These are phyloP conservation scores for Bothriochloa decipiens DNA, from an alignment of 176 grass and related monocot genomes.

Conservation along the genomic window DNA sequence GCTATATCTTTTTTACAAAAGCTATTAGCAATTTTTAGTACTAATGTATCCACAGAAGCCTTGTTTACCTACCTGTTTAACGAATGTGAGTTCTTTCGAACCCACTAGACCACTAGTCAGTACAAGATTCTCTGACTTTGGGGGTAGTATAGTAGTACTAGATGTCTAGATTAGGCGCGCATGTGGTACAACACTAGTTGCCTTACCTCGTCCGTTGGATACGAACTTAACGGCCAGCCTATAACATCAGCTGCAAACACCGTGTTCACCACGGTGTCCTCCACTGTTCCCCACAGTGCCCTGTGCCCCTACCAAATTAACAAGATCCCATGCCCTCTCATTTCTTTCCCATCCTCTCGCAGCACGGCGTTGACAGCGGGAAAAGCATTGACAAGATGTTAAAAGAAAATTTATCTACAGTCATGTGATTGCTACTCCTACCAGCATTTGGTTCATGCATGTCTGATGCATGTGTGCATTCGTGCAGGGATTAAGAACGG, in stretches of 20 bases:
- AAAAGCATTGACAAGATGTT: not conserved
- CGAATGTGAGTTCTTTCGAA: not conserved
- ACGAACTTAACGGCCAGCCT: not conserved
- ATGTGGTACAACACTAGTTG: not conserved
- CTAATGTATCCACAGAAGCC: not conserved
- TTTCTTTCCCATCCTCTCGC: not conserved
- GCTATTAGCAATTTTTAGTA: not conserved
- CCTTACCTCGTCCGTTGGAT: too few relatives aligned
- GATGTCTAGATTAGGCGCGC: not conserved
- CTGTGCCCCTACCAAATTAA: not conserved
- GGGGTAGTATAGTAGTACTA: not conserved
- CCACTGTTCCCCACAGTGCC: not conserved
- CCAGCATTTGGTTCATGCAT: slow-evolving; percentile 3
- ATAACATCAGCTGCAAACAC: not conserved
- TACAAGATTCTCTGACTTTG: not conserved
- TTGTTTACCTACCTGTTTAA: not conserved
- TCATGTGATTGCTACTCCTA: not conserved
- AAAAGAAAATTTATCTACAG: not conserved
- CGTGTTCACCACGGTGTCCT: not conserved
- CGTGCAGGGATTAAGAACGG: slow-evolving; percentile 62
- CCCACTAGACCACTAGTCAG: not conserved
- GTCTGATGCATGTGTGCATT: not conserved
- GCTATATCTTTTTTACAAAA: too few relatives aligned
- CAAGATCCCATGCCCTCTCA: not conserved
- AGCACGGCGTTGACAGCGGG: not conserved